A percentile compares a stretch with the other conserved stretches of the same genome.
Evolutionary conservation across 768 basidiomycete genomes (phyloP).

Genomic region (Calocera cornea): DNA sequence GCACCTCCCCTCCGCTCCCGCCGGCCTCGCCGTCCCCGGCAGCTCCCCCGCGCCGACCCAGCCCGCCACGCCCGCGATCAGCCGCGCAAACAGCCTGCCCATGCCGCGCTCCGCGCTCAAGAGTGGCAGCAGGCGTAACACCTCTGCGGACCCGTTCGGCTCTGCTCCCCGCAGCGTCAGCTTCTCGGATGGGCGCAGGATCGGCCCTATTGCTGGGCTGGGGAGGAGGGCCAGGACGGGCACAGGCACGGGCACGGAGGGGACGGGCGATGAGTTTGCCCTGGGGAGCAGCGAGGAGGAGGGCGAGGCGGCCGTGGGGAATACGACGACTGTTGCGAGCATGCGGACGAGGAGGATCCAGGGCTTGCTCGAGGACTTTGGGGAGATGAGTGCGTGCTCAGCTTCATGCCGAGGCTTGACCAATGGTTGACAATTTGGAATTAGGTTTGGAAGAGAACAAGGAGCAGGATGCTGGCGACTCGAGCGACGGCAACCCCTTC

Average conservation of each 20-base stretch:
- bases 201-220: slow-evolving; percentile 73
- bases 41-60: slow-evolving; percentile 14
- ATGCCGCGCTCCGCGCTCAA: slow-evolving; percentile 19
- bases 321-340: slow-evolving; percentile 7
- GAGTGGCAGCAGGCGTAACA: slow-evolving; percentile 30
- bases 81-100: slow-evolving; percentile 28
- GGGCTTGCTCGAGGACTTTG: slow-evolving; percentile 62
- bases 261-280: slow-evolving; percentile 9
- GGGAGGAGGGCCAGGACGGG: slow-evolving; percentile 12
- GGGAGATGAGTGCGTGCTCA: slow-evolving; percentile 44
- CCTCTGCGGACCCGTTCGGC: slow-evolving; percentile 9
- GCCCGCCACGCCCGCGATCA: slow-evolving; percentile 21
- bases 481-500: neutral
- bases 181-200: slow-evolving; percentile 87
- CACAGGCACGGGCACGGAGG: slow-evolving; percentile 28
- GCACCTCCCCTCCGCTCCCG: neutral
- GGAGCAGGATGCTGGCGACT: neutral
- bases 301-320: slow-evolving; percentile 18
- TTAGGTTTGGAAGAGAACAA: neutral
- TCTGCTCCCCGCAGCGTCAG: slow-evolving; percentile 69
- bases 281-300: slow-evolving; percentile 11
- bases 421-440: neutral
- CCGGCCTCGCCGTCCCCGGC: neutral
- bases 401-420: neutral
- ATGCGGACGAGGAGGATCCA: slow-evolving; percentile 67